These are phyloP conservation scores for Camellia granthamiana DNA, from an alignment of 148 eudicot species.

Conservation along the genomic window DNA sequence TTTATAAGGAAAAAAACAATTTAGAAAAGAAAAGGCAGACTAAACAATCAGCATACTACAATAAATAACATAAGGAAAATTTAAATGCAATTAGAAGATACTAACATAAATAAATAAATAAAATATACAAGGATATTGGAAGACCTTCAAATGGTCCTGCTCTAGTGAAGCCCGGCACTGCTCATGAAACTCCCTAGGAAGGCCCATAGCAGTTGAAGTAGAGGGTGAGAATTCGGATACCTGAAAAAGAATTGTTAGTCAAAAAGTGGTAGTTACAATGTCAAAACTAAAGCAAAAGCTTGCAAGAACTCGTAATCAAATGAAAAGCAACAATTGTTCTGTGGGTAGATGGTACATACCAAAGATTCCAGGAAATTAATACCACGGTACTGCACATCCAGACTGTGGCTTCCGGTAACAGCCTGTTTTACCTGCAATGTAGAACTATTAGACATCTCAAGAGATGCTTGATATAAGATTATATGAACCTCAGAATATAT, in stretches of 20 bases:
- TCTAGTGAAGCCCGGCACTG: slow-evolving; percentile 77
- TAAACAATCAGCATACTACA: slow-evolving; percentile 2
- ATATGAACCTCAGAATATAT: slow-evolving; percentile 3
- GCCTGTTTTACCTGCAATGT: slow-evolving; percentile 73
- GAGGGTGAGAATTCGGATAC: slow-evolving; percentile 95
- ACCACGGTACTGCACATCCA: slow-evolving; percentile 74
- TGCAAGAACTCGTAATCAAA: background rate
- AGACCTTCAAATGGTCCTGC: slow-evolving; percentile 80
- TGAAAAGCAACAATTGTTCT: background rate
- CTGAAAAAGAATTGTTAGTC: slow-evolving; percentile 29
- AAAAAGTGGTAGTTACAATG: background rate
- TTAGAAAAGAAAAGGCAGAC: background rate
- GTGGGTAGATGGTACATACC: slow-evolving; percentile 37
- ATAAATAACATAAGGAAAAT: background rate
- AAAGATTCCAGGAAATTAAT: slow-evolving; percentile 83
- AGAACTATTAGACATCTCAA: background rate
- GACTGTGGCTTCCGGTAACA: slow-evolving; percentile 59
- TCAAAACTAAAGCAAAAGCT: background rate
- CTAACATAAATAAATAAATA: slow-evolving; percentile 11
- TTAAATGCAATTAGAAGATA: slow-evolving; percentile 13
- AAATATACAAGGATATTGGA: background rate
- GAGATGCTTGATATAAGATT: background rate
- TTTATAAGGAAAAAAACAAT: background rate
- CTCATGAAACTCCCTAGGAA: slow-evolving; percentile 97
- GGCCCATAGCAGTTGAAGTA: slow-evolving; percentile 88